Percentiles rank a stretch among this genome's conserved stretches.
Evolutionary conservation across 192 early-diverging fungal genomes (phyloP).

Genomic region (Coemansia sp.): DNA sequence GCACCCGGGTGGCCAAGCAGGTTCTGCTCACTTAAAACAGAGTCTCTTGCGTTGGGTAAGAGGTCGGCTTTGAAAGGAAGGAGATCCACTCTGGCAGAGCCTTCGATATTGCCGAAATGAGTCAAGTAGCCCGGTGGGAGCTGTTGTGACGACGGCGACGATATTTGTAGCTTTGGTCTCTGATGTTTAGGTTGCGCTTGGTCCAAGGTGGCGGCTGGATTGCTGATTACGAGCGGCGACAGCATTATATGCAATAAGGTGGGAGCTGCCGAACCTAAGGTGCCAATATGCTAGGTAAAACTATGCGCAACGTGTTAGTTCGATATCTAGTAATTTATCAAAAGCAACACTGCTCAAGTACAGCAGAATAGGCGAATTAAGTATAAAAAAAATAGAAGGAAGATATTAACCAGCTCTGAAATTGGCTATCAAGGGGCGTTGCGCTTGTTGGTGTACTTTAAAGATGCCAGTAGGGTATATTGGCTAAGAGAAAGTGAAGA

Average conservation of each 20-base stretch:
- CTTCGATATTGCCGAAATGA: neutral
- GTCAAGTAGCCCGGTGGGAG: neutral
- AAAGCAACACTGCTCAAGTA: neutral
- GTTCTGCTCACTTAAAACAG: neutral
- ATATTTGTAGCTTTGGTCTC: neutral
- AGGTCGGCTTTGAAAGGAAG: neutral
- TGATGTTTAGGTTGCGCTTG: neutral
- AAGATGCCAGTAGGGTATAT: neutral
- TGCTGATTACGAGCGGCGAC: slow-evolving; percentile 7
- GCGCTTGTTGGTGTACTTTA: neutral
- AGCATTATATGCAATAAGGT: neutral
- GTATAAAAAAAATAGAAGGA: neutral
- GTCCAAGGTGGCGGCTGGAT: neutral
- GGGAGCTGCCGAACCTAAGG: neutral
- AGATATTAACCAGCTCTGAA: neutral
- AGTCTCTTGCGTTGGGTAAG: neutral
- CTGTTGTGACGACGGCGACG: neutral
- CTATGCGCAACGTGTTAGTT: neutral
- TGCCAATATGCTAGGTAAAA: neutral
- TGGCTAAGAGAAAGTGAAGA: neutral
- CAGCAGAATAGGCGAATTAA: neutral
- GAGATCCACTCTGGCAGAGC: neutral
- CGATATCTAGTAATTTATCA: neutral
- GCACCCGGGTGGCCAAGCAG: slow-evolving; percentile 2
- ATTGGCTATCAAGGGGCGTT: neutral